phyloP scores from a whole-genome alignment of 108 stramenopile genomes.

The Cyclotella sp. region DNA sequence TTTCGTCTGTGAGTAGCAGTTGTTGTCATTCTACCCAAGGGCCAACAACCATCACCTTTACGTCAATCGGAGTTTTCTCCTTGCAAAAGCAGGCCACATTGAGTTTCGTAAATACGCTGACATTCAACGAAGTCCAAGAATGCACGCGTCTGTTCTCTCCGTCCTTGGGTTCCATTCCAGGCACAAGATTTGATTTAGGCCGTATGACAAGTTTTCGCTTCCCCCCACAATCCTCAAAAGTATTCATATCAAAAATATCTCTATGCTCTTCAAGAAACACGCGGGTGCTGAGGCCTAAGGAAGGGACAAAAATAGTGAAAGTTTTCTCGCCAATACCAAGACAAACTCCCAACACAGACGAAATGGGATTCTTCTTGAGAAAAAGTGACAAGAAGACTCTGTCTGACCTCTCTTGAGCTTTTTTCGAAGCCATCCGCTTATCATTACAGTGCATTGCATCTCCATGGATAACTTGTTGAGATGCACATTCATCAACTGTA shows the following conservation, averaged over 20 bases:
- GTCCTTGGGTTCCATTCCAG: constrained; percentile 47
- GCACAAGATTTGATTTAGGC: constrained; percentile 42
- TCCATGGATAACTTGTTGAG: constrained; percentile 55
- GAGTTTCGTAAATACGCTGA: constrained; percentile 75
- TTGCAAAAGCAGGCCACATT: constrained; percentile 72
- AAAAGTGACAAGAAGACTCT: constrained; percentile 87
- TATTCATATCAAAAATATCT: constrained; percentile 59
- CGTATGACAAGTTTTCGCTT: constrained; percentile 54
- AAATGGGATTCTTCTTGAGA: constrained; percentile 69
- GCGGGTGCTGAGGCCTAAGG: constrained; percentile 65
- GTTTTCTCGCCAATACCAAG: constrained; percentile 82
- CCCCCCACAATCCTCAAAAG: constrained; percentile 41
- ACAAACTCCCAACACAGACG: constrained; percentile 69
- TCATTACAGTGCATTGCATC: constrained; percentile 89
- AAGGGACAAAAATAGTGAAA: constrained; percentile 85
- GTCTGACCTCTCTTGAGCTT: constrained; percentile 90
- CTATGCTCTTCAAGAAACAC: constrained; percentile 84
- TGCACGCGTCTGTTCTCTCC: background rate
- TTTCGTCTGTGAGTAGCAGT: background rate
- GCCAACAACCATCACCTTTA: constrained; percentile 78
- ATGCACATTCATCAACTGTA: constrained; percentile 63
- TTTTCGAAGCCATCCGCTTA: constrained; percentile 85
- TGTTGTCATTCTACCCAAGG: constrained; percentile 55
- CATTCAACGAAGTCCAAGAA: constrained; percentile 45
- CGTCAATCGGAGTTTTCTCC: constrained; percentile 77